Evolutionary conservation across 139 green algal genomes (phyloP).

Genomic region (Helicosporidium sp.): DNA sequence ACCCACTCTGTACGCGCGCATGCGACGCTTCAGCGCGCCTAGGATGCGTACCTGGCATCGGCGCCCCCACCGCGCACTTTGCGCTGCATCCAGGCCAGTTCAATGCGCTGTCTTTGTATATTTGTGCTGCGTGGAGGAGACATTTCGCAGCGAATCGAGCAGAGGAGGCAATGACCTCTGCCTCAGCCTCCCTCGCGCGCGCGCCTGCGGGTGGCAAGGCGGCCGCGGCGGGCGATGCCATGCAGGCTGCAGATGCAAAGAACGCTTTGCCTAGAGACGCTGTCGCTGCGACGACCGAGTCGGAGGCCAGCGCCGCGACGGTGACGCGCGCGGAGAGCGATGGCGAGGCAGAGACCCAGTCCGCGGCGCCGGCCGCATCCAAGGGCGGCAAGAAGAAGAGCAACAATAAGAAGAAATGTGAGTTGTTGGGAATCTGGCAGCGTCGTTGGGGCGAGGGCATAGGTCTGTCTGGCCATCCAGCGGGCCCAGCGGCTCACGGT

Average conservation of each 20-base stretch:
- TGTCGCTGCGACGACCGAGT: too few species aligned
- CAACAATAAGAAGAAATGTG: slow-evolving; percentile 15
- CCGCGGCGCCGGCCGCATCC: not conserved
- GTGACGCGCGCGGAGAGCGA: slow-evolving; percentile 2
- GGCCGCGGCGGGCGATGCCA: slow-evolving; percentile 23
- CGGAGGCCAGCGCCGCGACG: too few species aligned
- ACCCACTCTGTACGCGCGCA: too few species aligned
- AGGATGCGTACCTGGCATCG: too few species aligned
- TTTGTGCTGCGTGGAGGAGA: too few species aligned
- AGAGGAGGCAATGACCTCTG: too few species aligned
- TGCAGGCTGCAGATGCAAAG: slow-evolving; percentile 14
- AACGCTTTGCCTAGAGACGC: not conserved
- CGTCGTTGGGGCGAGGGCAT: not conserved
- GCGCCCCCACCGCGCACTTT: too few species aligned
- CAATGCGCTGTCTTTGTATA: too few species aligned
- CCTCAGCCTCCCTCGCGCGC: too few species aligned
- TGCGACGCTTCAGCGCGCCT: too few species aligned
- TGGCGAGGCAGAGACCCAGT: not conserved
- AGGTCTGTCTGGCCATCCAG: not conserved
- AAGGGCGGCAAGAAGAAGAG: slow-evolving; percentile 30
- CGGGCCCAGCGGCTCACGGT: not conserved
- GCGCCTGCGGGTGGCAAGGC: slow-evolving; percentile 15
- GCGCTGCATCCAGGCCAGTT: too few species aligned
- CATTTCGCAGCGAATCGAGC: too few species aligned
- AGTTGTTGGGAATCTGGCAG: slow-evolving; percentile 1